A percentile compares a stretch with the other conserved stretches of the same genome.
phyloP scores from a whole-genome alignment of 2,329 filamentous ascomycete species.

The Exophiala alcalophila region DNA sequence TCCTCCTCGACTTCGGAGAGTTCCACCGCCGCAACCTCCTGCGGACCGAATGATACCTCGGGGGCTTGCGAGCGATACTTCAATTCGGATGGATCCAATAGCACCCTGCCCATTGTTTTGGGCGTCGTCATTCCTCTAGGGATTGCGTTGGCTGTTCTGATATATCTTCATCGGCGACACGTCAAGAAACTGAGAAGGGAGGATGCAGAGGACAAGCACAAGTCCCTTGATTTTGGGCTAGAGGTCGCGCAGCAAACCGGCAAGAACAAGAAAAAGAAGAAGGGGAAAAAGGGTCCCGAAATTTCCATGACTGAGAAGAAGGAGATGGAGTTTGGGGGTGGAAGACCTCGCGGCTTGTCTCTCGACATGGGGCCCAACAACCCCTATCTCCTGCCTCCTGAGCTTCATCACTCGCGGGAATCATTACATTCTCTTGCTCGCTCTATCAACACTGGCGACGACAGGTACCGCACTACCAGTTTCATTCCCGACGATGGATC shows the following conservation, averaged over 20 bases:
- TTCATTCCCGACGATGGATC: conserved; percentile 53
- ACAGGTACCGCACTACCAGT: conserved; percentile 70
- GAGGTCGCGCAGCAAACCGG: conserved; percentile 47
- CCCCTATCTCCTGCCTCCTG: conserved; percentile 90
- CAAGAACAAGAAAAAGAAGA: conserved; percentile 42
- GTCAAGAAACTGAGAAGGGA: conserved; percentile 68
- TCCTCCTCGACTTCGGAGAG: conserved; percentile 12
- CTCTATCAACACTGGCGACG: conserved; percentile 69
- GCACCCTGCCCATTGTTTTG: conserved; percentile 64
- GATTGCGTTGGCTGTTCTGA: conserved; percentile 62
- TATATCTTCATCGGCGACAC: conserved; percentile 77
- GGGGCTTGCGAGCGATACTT: conserved; percentile 21
- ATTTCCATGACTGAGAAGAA: conserved; percentile 58
- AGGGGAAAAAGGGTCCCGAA: conserved; percentile 45
- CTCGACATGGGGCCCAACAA: conserved; percentile 69
- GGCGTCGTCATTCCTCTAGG: conserved; percentile 73
- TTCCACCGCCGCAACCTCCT: conserved; percentile 12
- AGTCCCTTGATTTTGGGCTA: conserved; percentile 88
- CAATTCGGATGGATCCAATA: conserved; percentile 39
- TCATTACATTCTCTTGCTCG: conserved; percentile 83
- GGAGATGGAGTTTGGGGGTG: conserved; percentile 24
- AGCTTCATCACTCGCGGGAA: conserved; percentile 73
- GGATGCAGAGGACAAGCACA: conserved; percentile 82
- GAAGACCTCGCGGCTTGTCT: conserved; percentile 52
- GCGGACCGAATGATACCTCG: conserved; percentile 19